Base-by-base conservation (phyloP, 305 asterid genomes). In the Fraxinus sp. region DNA sequence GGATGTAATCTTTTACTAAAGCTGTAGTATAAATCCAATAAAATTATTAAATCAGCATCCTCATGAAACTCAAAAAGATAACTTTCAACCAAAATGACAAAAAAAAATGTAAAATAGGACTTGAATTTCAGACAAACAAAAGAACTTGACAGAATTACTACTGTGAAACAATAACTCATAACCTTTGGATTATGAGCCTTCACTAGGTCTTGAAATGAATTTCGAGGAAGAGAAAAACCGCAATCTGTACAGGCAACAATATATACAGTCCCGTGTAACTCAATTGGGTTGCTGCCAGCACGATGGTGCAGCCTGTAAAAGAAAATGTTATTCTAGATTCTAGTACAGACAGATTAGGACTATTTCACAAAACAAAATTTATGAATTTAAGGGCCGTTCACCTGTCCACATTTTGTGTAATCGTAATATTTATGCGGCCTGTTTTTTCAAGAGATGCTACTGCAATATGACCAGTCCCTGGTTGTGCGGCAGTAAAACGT, bases 321-420 rank as follows among this genome's bases (percentile, higher is more conserved):
- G 81, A 87, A 62, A 84, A 36, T 18, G 71, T 41, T 66, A 72
- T 75, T 80, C 62, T 64, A 13, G 46, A 28, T 32, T 43, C 24
- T 77, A 52, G 75, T 55, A 77, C 37, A 20, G 28, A 75, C 85
- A 78, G 85, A 73, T 59, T 43, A 80, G 57, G 62, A 75, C 16
- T 46, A 80, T 83, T 80, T 39, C 80, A 57, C 43, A 43, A 32
- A 4, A 32, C 22, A 32, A 32, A 30, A 70, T 30, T 0, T 5
- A 22, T 30, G 32, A 57, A 74, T 39, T 64, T 36, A 36, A 11
- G 75, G 81, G 88, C 52, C 83, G 33, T 78, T 89, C 22, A 96
- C 99, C 99, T 90, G 88, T 96, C 98, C 74, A 96, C 98, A 89
- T 96, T 94, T 89, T 94, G 99, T 26, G 98, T 96, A 78, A 96